phyloP scores from a whole-genome alignment of 2,329 filamentous ascomycete genomes.

The Anthostomella pinea region DNA sequence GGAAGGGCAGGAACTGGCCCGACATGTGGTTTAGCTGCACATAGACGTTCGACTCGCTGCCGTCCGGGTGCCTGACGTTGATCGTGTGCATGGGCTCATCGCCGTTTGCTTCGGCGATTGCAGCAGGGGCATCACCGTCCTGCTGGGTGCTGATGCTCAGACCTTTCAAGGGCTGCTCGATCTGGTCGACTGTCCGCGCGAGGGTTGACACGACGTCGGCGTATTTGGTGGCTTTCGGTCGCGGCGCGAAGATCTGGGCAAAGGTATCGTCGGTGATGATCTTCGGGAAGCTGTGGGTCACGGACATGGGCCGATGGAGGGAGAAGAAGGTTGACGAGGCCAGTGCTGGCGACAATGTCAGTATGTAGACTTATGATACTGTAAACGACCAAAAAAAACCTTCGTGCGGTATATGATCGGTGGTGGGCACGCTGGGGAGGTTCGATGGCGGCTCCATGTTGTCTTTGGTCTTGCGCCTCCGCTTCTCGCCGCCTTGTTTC shows the following conservation, averaged over 20 bases:
- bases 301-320: conserved; percentile 88
- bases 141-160: conserved; percentile 45
- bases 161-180: conserved; percentile 57
- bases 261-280: conserved; percentile 72
- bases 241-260: conserved; percentile 73
- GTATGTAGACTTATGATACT: conserved; percentile 5
- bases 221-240: conserved; percentile 49
- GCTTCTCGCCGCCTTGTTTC: conserved; percentile 50
- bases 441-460: conserved; percentile 49
- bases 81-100: conserved; percentile 50
- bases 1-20: conserved; percentile 74
- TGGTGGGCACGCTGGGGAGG: conserved; percentile 72
- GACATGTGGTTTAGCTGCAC: conserved; percentile 67
- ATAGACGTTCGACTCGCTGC: conserved; percentile 56
- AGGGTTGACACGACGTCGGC: conserved; percentile 67
- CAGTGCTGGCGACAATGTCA: conserved; percentile 59
- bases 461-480: conserved; percentile 58
- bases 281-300: conserved; percentile 76
- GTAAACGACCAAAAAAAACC: conserved; percentile 42
- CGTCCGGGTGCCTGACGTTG: conserved; percentile 55
- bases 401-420: conserved; percentile 66
- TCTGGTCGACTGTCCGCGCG: conserved; percentile 54
- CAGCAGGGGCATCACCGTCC: conserved; percentile 19
- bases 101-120: conserved; percentile 37
- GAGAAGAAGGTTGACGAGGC: conserved; percentile 92